Percentiles rank a stretch among this genome's conserved stretches.
Conservation (phyloP, 1,139 yeast genomes). For the Scheffersomyces quercinus region DNA sequence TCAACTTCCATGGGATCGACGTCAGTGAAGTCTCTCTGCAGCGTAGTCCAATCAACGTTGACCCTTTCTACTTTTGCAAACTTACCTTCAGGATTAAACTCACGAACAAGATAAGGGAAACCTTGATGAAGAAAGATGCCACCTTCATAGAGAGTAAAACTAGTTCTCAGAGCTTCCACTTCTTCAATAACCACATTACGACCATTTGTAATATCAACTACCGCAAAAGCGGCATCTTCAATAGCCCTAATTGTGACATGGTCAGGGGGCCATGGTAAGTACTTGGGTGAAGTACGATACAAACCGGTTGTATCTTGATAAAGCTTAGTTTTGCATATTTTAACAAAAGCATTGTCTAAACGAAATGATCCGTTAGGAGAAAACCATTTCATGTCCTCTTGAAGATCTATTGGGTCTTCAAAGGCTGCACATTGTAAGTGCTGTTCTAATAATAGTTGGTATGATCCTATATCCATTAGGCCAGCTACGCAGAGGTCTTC, state of each 20-base stretch:
- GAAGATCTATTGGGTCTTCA: constrained; percentile 65
- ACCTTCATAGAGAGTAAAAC: constrained; percentile 92
- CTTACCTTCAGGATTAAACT: constrained; percentile 71
- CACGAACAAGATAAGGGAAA: constrained; percentile 78
- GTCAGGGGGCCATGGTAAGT: constrained; percentile 78
- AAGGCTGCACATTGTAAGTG: constrained; percentile 95
- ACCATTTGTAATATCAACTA: constrained; percentile 80
- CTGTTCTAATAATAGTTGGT: constrained; percentile 57
- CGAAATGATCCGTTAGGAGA: constrained; percentile 19
- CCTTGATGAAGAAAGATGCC: constrained; percentile 96
- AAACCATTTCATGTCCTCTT: constrained; percentile 60
- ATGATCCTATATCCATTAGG: constrained; percentile 34
- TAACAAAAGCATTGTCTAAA: constrained; percentile 26
- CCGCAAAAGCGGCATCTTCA: constrained; percentile 79
- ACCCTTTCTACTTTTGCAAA: constrained; percentile 86
- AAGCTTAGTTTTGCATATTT: constrained; percentile 45
- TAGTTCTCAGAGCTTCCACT: constrained; percentile 85
- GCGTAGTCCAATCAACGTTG: constrained; percentile 90
- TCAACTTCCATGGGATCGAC: constrained; percentile 84
- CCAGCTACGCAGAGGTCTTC: constrained; percentile 48
- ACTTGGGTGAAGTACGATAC: constrained; percentile 60
- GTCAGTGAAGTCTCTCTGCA: constrained; percentile 88
- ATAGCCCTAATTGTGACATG: constrained; percentile 77
- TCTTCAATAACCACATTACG: constrained; percentile 81
- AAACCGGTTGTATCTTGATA: constrained; percentile 51